Evolutionary conservation across 176 grass and related monocot species (phyloP).

Genomic region (Cenchrus fungigraminus): DNA sequence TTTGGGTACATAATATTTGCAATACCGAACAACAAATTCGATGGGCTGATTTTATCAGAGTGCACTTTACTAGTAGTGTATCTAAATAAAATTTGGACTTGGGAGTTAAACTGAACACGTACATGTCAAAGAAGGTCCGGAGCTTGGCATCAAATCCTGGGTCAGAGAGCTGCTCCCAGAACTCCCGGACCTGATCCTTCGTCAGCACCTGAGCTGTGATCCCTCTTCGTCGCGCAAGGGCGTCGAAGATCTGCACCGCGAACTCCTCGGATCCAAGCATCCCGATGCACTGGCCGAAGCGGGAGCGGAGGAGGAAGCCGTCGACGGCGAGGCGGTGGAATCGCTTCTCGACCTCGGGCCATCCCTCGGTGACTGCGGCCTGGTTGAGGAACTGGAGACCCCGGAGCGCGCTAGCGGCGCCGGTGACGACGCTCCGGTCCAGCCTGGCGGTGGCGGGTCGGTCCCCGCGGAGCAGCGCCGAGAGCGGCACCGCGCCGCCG

Average conservation of each 20-base stretch:
- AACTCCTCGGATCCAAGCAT: slow-evolving; percentile 93
- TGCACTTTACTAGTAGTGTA: neutral
- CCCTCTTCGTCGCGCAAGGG: slow-evolving; percentile 72
- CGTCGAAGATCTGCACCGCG: slow-evolving; percentile 67
- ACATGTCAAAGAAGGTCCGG: slow-evolving; percentile 98
- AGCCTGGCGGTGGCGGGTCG: slow-evolving; percentile 30
- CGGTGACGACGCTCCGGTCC: slow-evolving; percentile 75
- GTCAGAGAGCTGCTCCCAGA: slow-evolving; percentile 93
- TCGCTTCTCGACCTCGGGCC: slow-evolving; percentile 76
- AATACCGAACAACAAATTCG: neutral
- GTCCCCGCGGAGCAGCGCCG: neutral
- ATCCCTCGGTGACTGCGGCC: slow-evolving; percentile 63
- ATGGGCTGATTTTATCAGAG: neutral
- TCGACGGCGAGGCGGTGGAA: slow-evolving; percentile 80
- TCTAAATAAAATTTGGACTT: neutral
- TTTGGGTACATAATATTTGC: neutral
- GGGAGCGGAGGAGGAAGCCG: slow-evolving; percentile 69
- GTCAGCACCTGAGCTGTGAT: slow-evolving; percentile 65
- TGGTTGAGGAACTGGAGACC: slow-evolving; percentile 88
- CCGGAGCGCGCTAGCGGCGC: slow-evolving; percentile 56
- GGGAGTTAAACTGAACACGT: slow-evolving; percentile 17
- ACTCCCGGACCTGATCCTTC: slow-evolving; percentile 72
- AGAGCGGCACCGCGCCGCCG: neutral
- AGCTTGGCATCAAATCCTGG: slow-evolving; percentile 84
- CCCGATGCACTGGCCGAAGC: slow-evolving; percentile 90